Evolutionary conservation across 305 asterid species (phyloP).

Genomic region (Lippia alba): DNA sequence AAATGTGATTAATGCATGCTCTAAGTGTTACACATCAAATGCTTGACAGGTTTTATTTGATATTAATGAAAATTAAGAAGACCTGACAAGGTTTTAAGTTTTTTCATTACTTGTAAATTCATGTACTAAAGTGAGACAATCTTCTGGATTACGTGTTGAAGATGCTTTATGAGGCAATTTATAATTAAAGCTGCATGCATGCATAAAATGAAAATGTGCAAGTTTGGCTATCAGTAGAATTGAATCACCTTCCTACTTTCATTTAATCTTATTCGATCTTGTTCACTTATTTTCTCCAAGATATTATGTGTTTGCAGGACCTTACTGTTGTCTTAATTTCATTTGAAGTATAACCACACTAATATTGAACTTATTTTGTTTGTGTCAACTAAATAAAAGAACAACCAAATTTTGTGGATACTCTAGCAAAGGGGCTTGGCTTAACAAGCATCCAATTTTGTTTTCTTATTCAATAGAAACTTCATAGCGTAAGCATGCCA

Average conservation of each 20-base stretch:
- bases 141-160: conserved; percentile 17
- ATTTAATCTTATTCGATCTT: conserved; percentile 13
- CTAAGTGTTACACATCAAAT: too few relatives aligned
- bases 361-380: too few relatives aligned
- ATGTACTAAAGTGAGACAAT: background rate
- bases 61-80: too few relatives aligned
- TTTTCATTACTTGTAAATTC: background rate
- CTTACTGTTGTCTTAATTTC: conserved; percentile 73
- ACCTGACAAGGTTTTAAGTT: background rate
- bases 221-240: conserved; percentile 18
- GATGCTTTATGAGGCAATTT: conserved; percentile 14
- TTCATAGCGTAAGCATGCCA: conserved; percentile 31
- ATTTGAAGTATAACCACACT: too few relatives aligned
- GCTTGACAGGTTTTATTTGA: conserved; percentile 3
- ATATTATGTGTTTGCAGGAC: conserved; percentile 65
- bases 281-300: conserved; percentile 20
- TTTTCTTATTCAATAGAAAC: conserved; percentile 8
- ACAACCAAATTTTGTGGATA: conserved; percentile 26
- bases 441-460: conserved; percentile 28
- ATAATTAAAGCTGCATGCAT: conserved; percentile 28
- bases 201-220: conserved; percentile 21
- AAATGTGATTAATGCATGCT: background rate
- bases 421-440: conserved; percentile 33
- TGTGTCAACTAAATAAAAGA: conserved; percentile 49
- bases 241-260: conserved; percentile 2